Conservation (phyloP, 2,329 filamentous ascomycete species). For the Epichloe sp. region DNA sequence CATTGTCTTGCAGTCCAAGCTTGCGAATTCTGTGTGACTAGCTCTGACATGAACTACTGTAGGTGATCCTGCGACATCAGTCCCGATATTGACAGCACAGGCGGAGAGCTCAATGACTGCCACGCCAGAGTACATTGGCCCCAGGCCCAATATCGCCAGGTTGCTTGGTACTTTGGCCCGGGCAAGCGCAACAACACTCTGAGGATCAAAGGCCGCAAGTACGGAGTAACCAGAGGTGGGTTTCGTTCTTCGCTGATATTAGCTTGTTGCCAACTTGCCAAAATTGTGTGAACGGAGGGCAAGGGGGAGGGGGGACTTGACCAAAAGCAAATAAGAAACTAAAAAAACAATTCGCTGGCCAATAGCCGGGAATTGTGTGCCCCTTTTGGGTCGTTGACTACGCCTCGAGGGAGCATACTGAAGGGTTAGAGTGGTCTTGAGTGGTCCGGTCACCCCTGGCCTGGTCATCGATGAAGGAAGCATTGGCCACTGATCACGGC, state of each 20-base stretch:
- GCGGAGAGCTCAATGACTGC: too few relatives aligned
- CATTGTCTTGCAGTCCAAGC: not conserved
- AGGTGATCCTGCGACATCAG: not conserved
- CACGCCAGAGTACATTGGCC: too few relatives aligned
- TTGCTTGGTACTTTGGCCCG: too few relatives aligned
- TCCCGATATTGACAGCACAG: not conserved
- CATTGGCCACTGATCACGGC: not conserved
- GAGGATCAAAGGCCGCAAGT: too few relatives aligned
- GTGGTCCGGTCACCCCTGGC: not conserved
- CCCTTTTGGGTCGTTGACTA: not conserved
- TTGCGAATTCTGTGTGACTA: conserved; percentile 2
- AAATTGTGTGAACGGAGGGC: too few relatives aligned
- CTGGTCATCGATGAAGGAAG: not conserved
- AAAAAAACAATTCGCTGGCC: not conserved
- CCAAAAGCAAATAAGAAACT: not conserved
- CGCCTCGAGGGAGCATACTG: not conserved
- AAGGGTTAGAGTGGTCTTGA: not conserved
- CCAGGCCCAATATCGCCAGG: too few relatives aligned
- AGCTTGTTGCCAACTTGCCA: too few relatives aligned
- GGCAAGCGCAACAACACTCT: too few relatives aligned
- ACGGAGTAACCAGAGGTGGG: too few relatives aligned
- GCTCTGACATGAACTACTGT: not conserved
- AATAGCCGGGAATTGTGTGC: not conserved
- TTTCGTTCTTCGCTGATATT: too few relatives aligned
- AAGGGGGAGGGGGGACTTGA: not conserved